A percentile compares a stretch with the other conserved stretches of the same genome.
Conservation (phyloP, 164 flowering plant species). For the Annona squamosa region DNA sequence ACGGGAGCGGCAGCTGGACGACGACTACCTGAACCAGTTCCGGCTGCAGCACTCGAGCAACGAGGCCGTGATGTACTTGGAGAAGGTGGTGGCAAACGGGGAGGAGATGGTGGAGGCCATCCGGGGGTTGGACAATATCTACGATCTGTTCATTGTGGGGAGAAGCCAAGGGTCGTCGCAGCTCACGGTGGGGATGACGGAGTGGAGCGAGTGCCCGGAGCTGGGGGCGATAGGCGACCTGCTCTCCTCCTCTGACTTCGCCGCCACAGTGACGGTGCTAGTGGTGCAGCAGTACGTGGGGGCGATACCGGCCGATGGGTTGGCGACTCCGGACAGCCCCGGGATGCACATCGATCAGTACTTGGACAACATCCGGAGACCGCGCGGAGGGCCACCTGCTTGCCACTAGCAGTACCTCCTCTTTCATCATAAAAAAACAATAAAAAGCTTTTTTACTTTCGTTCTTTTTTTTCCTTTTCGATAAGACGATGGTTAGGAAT, state of each 20-base stretch:
- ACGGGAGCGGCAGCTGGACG: neutral
- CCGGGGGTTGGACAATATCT: neutral
- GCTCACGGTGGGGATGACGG: neutral
- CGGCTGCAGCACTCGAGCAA: neutral
- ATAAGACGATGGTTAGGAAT: too few relatives aligned
- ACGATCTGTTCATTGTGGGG: slow-evolving; percentile 3
- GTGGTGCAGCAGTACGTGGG: neutral
- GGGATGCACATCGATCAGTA: neutral
- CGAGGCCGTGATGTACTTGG: neutral
- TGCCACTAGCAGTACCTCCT: too few relatives aligned
- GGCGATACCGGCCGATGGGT: neutral
- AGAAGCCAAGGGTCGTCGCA: neutral
- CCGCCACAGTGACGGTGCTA: neutral
- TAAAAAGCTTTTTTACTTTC: too few relatives aligned
- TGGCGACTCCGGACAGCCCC: slow-evolving; percentile 11
- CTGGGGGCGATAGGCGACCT: slow-evolving; percentile 2
- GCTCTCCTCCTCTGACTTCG: neutral
- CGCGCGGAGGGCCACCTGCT: too few relatives aligned
- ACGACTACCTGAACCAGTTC: neutral
- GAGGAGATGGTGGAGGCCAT: slow-evolving; percentile 3
- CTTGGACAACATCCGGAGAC: neutral
- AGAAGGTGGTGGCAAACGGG: slow-evolving; percentile 1
- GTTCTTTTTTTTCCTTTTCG: too few relatives aligned
- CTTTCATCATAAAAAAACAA: too few relatives aligned
- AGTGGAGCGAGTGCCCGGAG: slow-evolving; percentile 1